Evolutionary conservation across 163 green algal species (phyloP).

Genomic region (Scenedesmus sp.): DNA sequence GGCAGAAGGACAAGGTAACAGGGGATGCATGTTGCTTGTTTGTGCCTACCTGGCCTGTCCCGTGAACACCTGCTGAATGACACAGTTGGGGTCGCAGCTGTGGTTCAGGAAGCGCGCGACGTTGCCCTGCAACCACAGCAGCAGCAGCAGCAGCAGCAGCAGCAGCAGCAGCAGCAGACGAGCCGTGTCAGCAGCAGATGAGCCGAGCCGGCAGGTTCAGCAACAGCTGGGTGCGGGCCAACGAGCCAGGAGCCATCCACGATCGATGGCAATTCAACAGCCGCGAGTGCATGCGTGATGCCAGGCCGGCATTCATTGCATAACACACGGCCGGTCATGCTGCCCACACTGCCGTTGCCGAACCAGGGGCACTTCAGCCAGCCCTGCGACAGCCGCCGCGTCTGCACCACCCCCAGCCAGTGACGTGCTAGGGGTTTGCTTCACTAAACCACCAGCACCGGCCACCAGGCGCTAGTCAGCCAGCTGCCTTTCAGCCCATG

Average conservation of each 20-base stretch:
- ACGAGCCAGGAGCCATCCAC: no score
- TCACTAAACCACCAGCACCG: no score
- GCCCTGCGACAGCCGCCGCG: background rate
- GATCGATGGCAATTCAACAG: no score
- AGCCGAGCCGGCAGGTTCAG: background rate
- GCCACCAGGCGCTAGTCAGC: no score
- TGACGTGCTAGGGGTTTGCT: no score
- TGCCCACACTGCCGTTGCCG: no score
- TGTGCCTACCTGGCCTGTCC: constrained; percentile 46
- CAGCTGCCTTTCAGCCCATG: background rate
- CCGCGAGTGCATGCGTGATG: no score
- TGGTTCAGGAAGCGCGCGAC: constrained; percentile 97
- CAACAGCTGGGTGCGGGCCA: background rate
- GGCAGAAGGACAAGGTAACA: background rate
- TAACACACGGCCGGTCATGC: no score
- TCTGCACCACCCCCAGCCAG: background rate
- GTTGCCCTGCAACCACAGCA: constrained; percentile 76
- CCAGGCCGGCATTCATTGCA: no score
- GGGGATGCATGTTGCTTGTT: no score
- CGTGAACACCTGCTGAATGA: constrained; percentile 80
- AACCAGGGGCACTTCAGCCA: background rate
- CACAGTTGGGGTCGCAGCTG: constrained; percentile 97
- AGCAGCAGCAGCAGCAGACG: no score
- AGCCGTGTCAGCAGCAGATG: no score
- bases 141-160: background rate